These are phyloP conservation scores for Bryoglossum gracile DNA, from an alignment of 495 filamentous ascomycete genomes.

Conservation along the genomic window DNA sequence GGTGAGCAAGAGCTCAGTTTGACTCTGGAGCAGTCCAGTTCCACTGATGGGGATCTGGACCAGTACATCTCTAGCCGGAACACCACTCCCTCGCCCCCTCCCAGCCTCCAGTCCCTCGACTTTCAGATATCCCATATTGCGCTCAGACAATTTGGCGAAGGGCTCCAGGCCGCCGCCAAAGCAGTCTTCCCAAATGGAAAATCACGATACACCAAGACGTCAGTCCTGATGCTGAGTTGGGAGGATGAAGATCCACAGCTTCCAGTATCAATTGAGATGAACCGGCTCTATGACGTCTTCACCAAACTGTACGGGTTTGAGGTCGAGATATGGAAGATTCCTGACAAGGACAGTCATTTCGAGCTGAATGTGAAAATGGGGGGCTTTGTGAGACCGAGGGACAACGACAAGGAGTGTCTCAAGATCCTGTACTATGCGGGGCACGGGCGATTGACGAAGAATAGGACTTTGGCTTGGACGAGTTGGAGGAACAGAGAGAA, in stretches of 20 bases:
- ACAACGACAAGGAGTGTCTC: not conserved
- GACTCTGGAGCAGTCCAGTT: no score
- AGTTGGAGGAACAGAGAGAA: not conserved
- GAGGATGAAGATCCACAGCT: not conserved
- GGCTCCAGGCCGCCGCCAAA: constrained; percentile 5
- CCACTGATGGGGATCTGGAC: no score
- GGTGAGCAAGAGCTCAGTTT: no score
- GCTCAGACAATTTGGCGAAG: constrained; percentile 8
- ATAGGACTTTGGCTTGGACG: not conserved
- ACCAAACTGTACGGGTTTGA: constrained; percentile 6
- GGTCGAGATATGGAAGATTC: constrained; percentile 8
- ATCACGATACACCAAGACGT: constrained; percentile 1
- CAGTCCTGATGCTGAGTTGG: constrained; percentile 9
- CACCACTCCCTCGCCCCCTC: no score
- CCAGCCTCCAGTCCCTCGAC: no score
- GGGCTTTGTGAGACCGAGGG: not conserved
- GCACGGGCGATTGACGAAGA: not conserved
- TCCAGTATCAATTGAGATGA: not conserved
- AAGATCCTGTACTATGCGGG: constrained; percentile 15
- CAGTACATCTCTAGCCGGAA: no score
- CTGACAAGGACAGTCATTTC: not conserved
- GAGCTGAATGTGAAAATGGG: not conserved
- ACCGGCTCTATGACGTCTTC: not conserved
- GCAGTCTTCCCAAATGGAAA: not conserved
- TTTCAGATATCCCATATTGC: no score